Base-by-base conservation (phyloP, 257 asterid genomes). In the Solanum habrochaites region DNA sequence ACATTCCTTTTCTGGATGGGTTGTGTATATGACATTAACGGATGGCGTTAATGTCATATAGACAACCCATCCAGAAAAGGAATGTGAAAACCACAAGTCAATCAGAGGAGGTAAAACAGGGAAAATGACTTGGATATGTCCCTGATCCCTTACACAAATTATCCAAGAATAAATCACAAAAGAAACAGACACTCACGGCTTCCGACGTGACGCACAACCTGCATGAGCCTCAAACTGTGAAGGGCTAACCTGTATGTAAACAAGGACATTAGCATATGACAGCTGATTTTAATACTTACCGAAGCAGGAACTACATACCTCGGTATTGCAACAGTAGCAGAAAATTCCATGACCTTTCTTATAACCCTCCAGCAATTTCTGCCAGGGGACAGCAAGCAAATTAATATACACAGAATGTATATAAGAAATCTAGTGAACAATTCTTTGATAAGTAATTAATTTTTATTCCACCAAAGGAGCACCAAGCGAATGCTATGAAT, bases 171-270 rank as follows among this genome's bases (percentile, higher is more conserved):
- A 80, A 80, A 80, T 29, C 67, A 80, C 67, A 47, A 45, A 70
- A 85, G 64, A 85, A 85, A 45, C 11, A 11, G 47, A 71, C 20
- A 92, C 99, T 93, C 89, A 96, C 99, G 99, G 99, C 91, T 96
- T 97, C 83, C 98, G 93, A 31, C 98, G 97, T 25, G 99, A 91
- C 89, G 95, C 91, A 87, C 88, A 93, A 85, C 98, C 99, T 83
- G 99, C 99, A 96, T 96, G 99, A 66, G 92, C 93, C 93, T 97
- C 99, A 91, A 97, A 97, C 87, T 88, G 92, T 11, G 99, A 97
- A 37, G 99, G 96, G 87, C 99, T 97, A 88, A 97, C 97, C 99
- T 97, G 92, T 64, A 83, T 40, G 39, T 80, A 70, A 39, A 74
- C 40, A 9, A 80, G 20, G 43, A 27, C 40, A 18, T 80, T 80